Evolutionary conservation across 2,329 filamentous ascomycete genomes (phyloP).

Genomic region (Hirsutella rhossiliensis): DNA sequence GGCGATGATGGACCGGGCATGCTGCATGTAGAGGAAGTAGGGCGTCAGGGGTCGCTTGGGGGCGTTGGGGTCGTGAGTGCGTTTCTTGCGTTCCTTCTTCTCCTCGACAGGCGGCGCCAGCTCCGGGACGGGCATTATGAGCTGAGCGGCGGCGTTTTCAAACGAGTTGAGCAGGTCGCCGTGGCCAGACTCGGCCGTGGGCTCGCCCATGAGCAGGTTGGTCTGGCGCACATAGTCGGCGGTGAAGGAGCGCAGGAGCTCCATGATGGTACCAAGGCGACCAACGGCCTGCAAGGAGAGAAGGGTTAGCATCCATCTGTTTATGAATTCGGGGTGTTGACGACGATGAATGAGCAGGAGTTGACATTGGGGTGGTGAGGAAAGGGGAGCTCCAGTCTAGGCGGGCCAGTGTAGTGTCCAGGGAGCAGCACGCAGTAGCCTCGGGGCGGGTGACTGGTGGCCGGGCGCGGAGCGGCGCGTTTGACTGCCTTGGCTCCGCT

Average conservation of each 20-base stretch:
- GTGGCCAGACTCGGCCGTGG: slow-evolving; percentile 34
- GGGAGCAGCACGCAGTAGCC: not conserved
- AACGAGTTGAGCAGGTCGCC: slow-evolving; percentile 37
- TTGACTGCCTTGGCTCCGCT: too few species aligned
- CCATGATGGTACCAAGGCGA: slow-evolving; percentile 66
- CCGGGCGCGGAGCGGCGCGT: too few species aligned
- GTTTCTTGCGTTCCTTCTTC: slow-evolving; percentile 86
- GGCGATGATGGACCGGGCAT: slow-evolving; percentile 72
- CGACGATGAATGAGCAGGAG: too few species aligned
- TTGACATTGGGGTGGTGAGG: too few species aligned
- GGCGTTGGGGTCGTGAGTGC: slow-evolving; percentile 78
- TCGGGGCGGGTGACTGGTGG: not conserved
- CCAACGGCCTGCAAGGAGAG: slow-evolving; percentile 35
- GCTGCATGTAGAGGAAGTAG: slow-evolving; percentile 91
- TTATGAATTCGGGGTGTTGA: too few species aligned
- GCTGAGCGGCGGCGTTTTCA: slow-evolving; percentile 35
- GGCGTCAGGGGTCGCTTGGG: slow-evolving; percentile 90
- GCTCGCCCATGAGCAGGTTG: slow-evolving; percentile 65
- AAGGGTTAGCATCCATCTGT: slow-evolving; percentile 29
- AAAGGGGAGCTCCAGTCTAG: too few species aligned
- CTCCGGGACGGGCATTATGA: slow-evolving; percentile 27
- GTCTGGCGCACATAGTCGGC: slow-evolving; percentile 82
- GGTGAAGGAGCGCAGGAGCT: slow-evolving; percentile 67
- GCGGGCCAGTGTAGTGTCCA: too few species aligned
- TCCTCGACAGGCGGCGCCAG: slow-evolving; percentile 41